A percentile compares a stretch with the other conserved stretches of the same genome.
phyloP scores from a whole-genome alignment of 2,329 filamentous ascomycete genomes.

The Colletotrichum nymphaeae region DNA sequence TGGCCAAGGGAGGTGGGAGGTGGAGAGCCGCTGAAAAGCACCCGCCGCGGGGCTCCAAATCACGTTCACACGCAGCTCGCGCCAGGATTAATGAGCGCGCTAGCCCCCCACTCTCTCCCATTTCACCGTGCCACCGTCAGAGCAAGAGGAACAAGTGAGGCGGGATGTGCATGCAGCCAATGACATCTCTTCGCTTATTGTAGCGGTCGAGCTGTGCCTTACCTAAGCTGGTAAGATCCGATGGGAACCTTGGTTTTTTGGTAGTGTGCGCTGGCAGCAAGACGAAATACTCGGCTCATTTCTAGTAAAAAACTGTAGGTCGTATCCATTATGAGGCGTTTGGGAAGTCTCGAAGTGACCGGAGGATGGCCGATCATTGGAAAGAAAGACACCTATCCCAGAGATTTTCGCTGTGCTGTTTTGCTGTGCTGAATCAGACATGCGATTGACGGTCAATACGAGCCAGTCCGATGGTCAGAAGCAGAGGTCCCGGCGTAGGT shows the following conservation, averaged over 20 bases:
- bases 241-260: conserved; percentile 14
- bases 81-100: background rate
- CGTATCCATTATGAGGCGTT: background rate
- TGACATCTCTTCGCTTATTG: background rate
- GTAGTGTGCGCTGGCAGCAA: conserved; percentile 14
- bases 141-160: conserved; percentile 10
- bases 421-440: conserved; percentile 15
- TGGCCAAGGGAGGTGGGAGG: background rate
- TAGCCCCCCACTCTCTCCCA: conserved; percentile 18
- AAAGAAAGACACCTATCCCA: conserved; percentile 9
- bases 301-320: background rate
- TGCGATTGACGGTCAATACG: background rate
- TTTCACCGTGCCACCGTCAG: background rate
- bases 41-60: conserved; percentile 13
- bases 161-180: conserved; percentile 5
- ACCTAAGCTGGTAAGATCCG: conserved; percentile 22
- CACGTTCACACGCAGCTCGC: background rate
- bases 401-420: background rate
- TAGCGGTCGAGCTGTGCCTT: background rate
- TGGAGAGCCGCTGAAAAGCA: conserved; percentile 12
- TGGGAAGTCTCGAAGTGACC: background rate
- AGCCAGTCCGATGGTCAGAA: background rate
- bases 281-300: conserved; percentile 2
- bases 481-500: background rate
- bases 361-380: conserved; percentile 18